Conservation (phyloP, 2,329 filamentous ascomycete genomes). For the Epichloe scottii region DNA sequence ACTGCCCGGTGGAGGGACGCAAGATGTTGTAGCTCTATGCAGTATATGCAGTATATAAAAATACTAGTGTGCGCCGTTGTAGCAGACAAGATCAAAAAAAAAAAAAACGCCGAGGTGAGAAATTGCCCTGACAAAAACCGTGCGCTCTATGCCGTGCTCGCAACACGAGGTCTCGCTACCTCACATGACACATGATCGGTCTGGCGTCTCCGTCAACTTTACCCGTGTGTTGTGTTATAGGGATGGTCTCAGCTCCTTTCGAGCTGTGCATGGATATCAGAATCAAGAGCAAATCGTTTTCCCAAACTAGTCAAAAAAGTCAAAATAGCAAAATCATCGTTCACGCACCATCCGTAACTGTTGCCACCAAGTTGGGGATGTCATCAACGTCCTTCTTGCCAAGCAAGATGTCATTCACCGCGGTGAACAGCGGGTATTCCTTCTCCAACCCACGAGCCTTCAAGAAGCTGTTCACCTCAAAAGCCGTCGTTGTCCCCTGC, state of each 20-base stretch:
- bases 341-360: constrained; percentile 8
- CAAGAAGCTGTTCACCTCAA: constrained; percentile 83
- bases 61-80: neutral
- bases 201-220: neutral
- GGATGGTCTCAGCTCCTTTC: neutral
- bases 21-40: neutral
- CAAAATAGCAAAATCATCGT: neutral
- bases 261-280: neutral
- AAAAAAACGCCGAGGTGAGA: neutral
- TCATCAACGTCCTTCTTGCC: constrained; percentile 67
- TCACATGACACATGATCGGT: neutral
- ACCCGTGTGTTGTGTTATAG: neutral
- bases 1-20: neutral
- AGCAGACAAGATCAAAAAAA: neutral
- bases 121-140: neutral
- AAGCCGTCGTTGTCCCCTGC: constrained; percentile 84
- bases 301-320: neutral
- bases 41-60: neutral
- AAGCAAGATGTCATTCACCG: constrained; percentile 68
- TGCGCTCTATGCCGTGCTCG: neutral
- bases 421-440: constrained; percentile 87
- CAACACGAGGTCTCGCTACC: neutral
- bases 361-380: constrained; percentile 55
- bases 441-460: constrained; percentile 63
- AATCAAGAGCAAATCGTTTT: neutral